Conservation (phyloP, 805 yeast genomes). For the Zygosaccharomyces pseudorouxii region DNA sequence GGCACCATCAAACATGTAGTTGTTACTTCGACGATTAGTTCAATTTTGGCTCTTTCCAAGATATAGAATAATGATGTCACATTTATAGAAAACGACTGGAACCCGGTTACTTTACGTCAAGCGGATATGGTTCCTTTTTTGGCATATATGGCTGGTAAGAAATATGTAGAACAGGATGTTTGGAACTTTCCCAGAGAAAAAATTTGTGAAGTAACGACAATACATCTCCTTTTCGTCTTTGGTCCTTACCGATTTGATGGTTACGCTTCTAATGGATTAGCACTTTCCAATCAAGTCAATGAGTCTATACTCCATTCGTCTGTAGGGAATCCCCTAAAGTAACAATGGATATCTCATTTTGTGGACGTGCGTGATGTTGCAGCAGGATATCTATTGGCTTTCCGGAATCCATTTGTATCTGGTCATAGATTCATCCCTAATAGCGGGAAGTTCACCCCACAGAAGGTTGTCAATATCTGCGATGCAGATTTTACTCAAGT, state of each 20-base stretch:
- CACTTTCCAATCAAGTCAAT: slow-evolving; percentile 36
- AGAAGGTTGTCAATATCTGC: slow-evolving; percentile 29
- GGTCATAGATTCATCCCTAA: slow-evolving; percentile 35
- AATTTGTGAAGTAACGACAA: slow-evolving; percentile 38
- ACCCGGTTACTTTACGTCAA: slow-evolving; percentile 32
- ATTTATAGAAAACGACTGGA: slow-evolving; percentile 38
- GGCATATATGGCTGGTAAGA: slow-evolving; percentile 41
- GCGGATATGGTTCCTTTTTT: slow-evolving; percentile 28
- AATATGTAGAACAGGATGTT: slow-evolving; percentile 52
- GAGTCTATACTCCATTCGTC: slow-evolving; percentile 33
- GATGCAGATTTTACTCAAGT: slow-evolving; percentile 41
- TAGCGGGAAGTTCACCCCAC: slow-evolving; percentile 25
- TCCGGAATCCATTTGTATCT: slow-evolving; percentile 36
- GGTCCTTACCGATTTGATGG: slow-evolving; percentile 49
- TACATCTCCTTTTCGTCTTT: slow-evolving; percentile 43
- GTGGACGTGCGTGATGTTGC: slow-evolving; percentile 65
- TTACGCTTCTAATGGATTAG: slow-evolving; percentile 33
- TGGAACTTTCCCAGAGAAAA: slow-evolving; percentile 46
- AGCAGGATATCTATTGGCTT: slow-evolving; percentile 48
- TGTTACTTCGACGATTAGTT: slow-evolving; percentile 51
- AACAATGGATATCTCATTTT: slow-evolving; percentile 25
- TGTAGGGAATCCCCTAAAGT: slow-evolving; percentile 26
- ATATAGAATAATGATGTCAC: slow-evolving; percentile 15
- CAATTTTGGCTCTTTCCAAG: slow-evolving; percentile 35
- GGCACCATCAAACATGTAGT: slow-evolving; percentile 43